Evolutionary conservation across 805 yeast species (phyloP).

Genomic region (Debaryomyces castellii): DNA sequence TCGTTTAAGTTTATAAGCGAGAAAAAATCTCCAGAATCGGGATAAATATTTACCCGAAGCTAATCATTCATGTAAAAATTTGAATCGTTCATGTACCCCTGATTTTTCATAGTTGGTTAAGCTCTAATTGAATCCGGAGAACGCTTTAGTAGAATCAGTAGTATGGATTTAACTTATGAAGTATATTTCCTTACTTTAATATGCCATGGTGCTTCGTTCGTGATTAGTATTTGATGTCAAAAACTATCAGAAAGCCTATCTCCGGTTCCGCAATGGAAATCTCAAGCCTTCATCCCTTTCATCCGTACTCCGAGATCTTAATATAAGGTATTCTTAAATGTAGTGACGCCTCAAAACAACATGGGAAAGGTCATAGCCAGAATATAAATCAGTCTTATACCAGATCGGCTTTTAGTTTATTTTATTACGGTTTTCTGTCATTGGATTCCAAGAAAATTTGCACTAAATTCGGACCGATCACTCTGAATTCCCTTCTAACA

Average conservation of each 20-base stretch:
- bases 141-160: background rate
- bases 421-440: background rate
- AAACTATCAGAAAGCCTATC: background rate
- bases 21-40: background rate
- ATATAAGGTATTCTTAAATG: too few relatives aligned
- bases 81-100: background rate
- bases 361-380: background rate
- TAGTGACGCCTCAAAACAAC: background rate
- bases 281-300: background rate
- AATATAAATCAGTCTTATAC: background rate
- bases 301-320: background rate
- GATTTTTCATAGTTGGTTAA: background rate
- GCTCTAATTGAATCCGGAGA: background rate
- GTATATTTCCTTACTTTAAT: too few relatives aligned
- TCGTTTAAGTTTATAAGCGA: background rate
- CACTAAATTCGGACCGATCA: background rate
- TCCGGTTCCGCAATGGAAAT: background rate
- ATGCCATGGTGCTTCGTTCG: too few relatives aligned
- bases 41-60: background rate
- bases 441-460: background rate
- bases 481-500: too few relatives aligned
- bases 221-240: background rate
- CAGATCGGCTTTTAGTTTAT: background rate
- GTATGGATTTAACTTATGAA: too few relatives aligned
- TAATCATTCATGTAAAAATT: background rate